These are phyloP conservation scores for Camellia granthamiana DNA, from an alignment of 148 eudicot species.

Conservation along the genomic window DNA sequence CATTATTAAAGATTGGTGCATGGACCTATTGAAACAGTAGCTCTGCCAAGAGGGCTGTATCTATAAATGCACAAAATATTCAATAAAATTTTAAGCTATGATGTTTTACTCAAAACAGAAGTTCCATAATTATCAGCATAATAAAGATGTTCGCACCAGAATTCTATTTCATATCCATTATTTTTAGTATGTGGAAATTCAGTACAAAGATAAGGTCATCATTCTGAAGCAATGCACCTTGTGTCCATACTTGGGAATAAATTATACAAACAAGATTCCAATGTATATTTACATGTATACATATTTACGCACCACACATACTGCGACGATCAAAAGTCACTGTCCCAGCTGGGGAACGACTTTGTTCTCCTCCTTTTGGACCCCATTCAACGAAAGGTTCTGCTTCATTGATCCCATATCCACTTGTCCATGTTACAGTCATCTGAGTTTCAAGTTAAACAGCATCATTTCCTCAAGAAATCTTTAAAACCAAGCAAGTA, in stretches of 20 bases:
- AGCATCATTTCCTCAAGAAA: neutral
- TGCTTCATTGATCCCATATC: slow-evolving; percentile 63
- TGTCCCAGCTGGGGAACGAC: slow-evolving; percentile 60
- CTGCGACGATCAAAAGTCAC: slow-evolving; percentile 63
- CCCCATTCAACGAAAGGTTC: slow-evolving; percentile 76
- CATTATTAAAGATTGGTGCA: slow-evolving; percentile 1
- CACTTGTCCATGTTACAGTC: slow-evolving; percentile 92
- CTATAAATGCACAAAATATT: neutral
- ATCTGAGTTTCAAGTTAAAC: slow-evolving; percentile 39
- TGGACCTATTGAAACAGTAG: neutral
- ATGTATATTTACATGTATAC: neutral
- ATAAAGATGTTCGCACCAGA: neutral
- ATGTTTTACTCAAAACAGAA: neutral
- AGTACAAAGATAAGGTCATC: neutral
- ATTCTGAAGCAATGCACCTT: neutral
- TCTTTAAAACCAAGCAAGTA: neutral
- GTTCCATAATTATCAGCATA: slow-evolving; percentile 1
- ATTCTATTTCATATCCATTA: neutral
- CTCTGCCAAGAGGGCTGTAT: neutral
- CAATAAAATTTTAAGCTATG: neutral
- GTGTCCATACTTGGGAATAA: neutral
- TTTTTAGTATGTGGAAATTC: neutral
- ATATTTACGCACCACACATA: slow-evolving; percentile 64
- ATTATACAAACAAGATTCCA: neutral
- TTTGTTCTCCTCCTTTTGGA: slow-evolving; percentile 37